phyloP scores from a whole-genome alignment of 805 yeast species.

The Kodamaea restingae region DNA sequence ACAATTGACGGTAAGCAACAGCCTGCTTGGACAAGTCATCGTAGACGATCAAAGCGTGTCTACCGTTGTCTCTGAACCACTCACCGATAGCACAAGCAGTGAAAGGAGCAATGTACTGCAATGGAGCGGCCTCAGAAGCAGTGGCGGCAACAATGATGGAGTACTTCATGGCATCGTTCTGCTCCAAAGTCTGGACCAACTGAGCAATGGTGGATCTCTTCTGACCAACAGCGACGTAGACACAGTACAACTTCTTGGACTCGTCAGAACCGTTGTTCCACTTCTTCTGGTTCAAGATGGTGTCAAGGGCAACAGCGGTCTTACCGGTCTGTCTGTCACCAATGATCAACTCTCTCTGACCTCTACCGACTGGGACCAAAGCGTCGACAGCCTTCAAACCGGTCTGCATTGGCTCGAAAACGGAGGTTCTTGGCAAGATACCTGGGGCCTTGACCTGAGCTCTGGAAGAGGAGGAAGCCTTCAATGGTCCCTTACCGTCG shows the following conservation, averaged over 20 bases:
- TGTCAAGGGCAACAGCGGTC: constrained; percentile 97
- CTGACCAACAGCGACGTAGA: constrained; percentile 99
- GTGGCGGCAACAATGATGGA: constrained; percentile 98
- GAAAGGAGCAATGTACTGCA: constrained; percentile 99
- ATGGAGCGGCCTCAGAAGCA: constrained; percentile 99
- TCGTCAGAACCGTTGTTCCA: constrained; percentile 96
- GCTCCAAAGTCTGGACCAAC: constrained; percentile 98
- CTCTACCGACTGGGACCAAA: constrained; percentile 99
- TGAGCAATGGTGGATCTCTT: constrained; percentile 99
- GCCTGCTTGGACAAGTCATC: constrained; percentile 99
- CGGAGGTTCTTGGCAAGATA: constrained; percentile 98
- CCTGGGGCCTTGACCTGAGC: constrained; percentile 99
- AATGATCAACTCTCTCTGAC: constrained; percentile 99
- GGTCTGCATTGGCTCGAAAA: constrained; percentile 98
- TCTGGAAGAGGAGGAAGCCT: constrained; percentile 78
- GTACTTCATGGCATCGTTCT: constrained; percentile 96
- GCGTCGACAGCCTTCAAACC: constrained; percentile 99
- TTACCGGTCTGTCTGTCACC: constrained; percentile 99
- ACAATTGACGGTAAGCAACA: constrained; percentile 99
- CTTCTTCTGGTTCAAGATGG: constrained; percentile 98
- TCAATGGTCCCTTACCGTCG: constrained; percentile 99
- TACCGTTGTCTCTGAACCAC: constrained; percentile 99
- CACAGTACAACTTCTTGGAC: constrained; percentile 98
- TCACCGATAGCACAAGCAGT: constrained; percentile 99
- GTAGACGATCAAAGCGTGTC: constrained; percentile 93